Percentiles rank a stretch among this genome's conserved stretches.
These are phyloP conservation scores for Termitomyces sp. DNA, from an alignment of 768 basidiomycete species.

Conservation along the genomic window DNA sequence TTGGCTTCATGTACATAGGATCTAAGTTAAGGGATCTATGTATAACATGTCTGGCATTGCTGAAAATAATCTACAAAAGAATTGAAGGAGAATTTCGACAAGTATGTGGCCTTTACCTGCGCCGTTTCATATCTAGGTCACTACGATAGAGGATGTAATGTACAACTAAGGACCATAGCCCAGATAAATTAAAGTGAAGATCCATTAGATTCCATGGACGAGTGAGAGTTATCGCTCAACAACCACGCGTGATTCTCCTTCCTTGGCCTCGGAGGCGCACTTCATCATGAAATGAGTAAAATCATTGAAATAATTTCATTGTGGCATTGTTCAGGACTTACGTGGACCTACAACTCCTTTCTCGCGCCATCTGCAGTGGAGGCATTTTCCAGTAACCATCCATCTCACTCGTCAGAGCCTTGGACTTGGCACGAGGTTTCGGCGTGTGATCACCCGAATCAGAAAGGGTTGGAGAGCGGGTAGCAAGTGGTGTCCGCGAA, in stretches of 20 bases:
- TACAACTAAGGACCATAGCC: not conserved
- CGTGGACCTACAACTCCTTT: conserved; percentile 4
- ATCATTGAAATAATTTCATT: not conserved
- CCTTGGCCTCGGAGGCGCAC: not conserved
- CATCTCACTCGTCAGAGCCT: not conserved
- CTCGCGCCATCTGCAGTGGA: conserved; percentile 8
- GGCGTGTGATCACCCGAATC: conserved; percentile 13
- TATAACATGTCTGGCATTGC: too few species aligned
- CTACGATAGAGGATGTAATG: not conserved
- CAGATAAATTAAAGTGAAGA: not conserved
- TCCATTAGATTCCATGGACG: conserved; percentile 9
- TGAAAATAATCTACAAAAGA: too few species aligned
- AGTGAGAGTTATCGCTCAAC: conserved; percentile 23
- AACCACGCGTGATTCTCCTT: conserved; percentile 22
- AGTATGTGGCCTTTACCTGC: too few species aligned
- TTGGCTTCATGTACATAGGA: too few species aligned
- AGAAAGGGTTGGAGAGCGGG: not conserved
- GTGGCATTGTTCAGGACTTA: not conserved
- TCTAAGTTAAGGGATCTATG: too few species aligned
- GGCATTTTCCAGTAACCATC: not conserved
- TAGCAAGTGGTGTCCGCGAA: not conserved
- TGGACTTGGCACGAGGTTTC: conserved; percentile 4
- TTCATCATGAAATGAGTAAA: not conserved
- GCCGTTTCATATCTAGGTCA: too few species aligned
- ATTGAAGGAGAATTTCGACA: too few species aligned